phyloP scores from a whole-genome alignment of 257 asterid genomes.

The Salvia splendens region DNA sequence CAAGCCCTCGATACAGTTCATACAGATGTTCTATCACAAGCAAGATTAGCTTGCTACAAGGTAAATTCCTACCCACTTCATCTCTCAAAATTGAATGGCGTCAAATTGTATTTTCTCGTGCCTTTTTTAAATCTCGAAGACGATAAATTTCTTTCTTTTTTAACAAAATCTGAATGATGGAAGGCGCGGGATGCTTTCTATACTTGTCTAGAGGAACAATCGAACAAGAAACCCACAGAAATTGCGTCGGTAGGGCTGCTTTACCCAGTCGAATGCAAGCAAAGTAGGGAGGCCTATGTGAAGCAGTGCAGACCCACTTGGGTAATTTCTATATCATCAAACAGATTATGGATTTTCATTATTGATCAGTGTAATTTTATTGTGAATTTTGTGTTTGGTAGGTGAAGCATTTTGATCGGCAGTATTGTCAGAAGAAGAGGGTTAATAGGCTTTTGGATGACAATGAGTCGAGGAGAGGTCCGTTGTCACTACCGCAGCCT shows the following conservation, averaged over 20 bases:
- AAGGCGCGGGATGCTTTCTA: slow-evolving; percentile 98
- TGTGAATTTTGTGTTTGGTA: slow-evolving; percentile 23
- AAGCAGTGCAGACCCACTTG: slow-evolving; percentile 86
- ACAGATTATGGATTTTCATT: too few species aligned
- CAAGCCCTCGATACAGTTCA: slow-evolving; percentile 56
- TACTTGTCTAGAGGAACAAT: slow-evolving; percentile 73
- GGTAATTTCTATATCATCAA: slow-evolving; percentile 60
- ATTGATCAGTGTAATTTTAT: too few species aligned
- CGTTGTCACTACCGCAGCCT: slow-evolving; percentile 81
- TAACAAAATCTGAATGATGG: slow-evolving; percentile 5
- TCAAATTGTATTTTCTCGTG: not conserved
- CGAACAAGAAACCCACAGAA: slow-evolving; percentile 79
- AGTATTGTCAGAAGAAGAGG: slow-evolving; percentile 82
- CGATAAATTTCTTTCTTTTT: not conserved
- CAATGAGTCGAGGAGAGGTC: slow-evolving; percentile 87
- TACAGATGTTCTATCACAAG: slow-evolving; percentile 70
- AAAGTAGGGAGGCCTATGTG: slow-evolving; percentile 57
- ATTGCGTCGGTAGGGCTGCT: slow-evolving; percentile 80
- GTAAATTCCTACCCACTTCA: slow-evolving; percentile 38
- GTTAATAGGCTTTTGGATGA: slow-evolving; percentile 92
- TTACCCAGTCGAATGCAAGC: slow-evolving; percentile 87
- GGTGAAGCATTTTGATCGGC: slow-evolving; percentile 99
- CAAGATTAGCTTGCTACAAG: slow-evolving; percentile 76
- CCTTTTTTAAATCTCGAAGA: not conserved
- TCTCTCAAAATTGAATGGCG: not conserved